These are phyloP conservation scores for Moesziomyces sp. DNA, from an alignment of 1,284 basidiomycete genomes.

Conservation along the genomic window DNA sequence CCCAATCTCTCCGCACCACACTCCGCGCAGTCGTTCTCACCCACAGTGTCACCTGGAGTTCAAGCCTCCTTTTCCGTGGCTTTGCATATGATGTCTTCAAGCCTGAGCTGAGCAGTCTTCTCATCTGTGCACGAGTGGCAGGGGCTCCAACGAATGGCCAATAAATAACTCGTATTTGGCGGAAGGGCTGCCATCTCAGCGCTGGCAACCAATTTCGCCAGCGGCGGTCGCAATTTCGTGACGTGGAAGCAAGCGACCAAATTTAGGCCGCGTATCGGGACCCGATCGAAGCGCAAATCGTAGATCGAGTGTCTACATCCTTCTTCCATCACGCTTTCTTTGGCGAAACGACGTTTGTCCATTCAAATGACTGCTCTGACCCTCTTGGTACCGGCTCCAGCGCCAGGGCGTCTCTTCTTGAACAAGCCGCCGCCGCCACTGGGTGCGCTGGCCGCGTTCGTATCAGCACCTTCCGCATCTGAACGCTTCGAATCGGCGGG, in stretches of 20 bases:
- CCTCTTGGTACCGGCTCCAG: conserved; percentile 57
- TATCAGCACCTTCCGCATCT: neutral
- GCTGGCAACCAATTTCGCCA: too few species aligned
- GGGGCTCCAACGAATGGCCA: too few species aligned
- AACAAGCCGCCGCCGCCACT: conserved; percentile 37
- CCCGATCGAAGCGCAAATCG: conserved; percentile 10
- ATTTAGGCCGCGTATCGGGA: neutral
- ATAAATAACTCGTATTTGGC: too few species aligned
- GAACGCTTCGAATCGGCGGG: neutral
- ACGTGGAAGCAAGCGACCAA: conserved; percentile 20
- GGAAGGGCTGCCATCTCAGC: too few species aligned
- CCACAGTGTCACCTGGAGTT: neutral
- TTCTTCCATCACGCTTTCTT: too few species aligned
- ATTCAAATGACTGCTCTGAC: conserved; percentile 48
- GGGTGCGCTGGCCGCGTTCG: conserved; percentile 4
- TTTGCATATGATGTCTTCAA: too few species aligned
- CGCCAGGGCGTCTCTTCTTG: conserved; percentile 55
- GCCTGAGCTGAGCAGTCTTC: neutral
- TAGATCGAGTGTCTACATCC: too few species aligned
- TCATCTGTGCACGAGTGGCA: too few species aligned
- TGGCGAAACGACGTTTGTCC: neutral
- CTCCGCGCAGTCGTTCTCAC: neutral
- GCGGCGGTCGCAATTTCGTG: conserved; percentile 1
- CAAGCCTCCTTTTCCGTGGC: neutral
- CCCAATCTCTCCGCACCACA: neutral